phyloP scores from a whole-genome alignment of 2,329 filamentous ascomycete genomes.

The Aspergillus versicolor region DNA sequence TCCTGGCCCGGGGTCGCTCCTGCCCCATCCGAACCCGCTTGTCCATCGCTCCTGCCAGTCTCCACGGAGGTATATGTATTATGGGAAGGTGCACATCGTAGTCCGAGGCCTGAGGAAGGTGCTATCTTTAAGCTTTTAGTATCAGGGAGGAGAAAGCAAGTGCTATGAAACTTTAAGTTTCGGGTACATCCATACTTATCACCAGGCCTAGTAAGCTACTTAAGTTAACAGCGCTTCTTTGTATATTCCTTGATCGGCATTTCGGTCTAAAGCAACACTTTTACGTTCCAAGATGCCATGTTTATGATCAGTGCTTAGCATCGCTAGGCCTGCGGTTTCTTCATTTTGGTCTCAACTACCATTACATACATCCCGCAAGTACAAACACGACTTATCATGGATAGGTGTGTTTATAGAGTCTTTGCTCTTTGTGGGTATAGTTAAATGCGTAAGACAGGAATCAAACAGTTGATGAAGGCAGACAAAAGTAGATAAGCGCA shows the following conservation, averaged over 20 bases:
- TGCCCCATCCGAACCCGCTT: not conserved
- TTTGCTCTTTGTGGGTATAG: constrained; percentile 7
- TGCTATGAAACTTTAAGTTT: not conserved
- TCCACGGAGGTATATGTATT: not conserved
- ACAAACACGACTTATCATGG: not conserved
- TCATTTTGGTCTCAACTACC: constrained; percentile 2
- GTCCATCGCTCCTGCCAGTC: not conserved
- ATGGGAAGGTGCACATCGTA: not conserved
- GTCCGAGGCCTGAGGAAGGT: not conserved
- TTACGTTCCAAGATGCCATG: too few relatives aligned
- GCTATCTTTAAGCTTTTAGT: not conserved
- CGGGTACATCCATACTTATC: not conserved
- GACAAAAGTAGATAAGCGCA: not conserved
- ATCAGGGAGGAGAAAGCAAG: not conserved
- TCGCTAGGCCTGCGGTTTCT: not conserved
- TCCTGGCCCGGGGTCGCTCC: not conserved
- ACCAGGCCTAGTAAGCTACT: not conserved
- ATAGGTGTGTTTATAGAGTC: not conserved
- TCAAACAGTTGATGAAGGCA: not conserved
- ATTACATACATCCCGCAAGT: not conserved
- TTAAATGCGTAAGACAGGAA: constrained; percentile 1
- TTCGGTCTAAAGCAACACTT: not conserved
- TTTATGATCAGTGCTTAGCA: not conserved
- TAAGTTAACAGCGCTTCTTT: not conserved
- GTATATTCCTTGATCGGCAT: not conserved